These are phyloP conservation scores for Apostasia shenzhenica DNA, from an alignment of 106 monocot genomes.

Conservation along the genomic window DNA sequence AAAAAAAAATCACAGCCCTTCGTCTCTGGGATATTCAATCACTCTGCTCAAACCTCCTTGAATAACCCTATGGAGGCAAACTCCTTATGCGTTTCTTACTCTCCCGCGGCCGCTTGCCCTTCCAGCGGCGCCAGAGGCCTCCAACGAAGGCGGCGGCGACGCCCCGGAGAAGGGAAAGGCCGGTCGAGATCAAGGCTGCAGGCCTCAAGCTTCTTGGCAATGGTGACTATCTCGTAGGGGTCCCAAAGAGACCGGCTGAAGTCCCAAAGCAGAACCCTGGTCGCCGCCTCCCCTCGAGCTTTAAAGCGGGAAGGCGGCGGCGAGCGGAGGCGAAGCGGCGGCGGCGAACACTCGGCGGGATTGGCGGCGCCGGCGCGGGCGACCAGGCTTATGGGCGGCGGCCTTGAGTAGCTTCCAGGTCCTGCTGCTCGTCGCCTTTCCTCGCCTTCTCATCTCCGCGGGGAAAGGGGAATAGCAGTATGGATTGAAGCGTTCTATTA, in stretches of 20 bases:
- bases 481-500: too few species aligned
- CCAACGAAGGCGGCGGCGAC: background rate
- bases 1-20: too few species aligned
- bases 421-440: background rate
- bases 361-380: slow-evolving; percentile 37
- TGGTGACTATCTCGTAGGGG: slow-evolving; percentile 63
- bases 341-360: slow-evolving; percentile 29
- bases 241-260: slow-evolving; percentile 54
- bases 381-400: slow-evolving; percentile 63
- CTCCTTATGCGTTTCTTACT: slow-evolving; percentile 50
- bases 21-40: too few species aligned
- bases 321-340: background rate
- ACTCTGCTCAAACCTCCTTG: slow-evolving; percentile 6
- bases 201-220: slow-evolving; percentile 48
- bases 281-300: slow-evolving; percentile 17
- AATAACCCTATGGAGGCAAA: slow-evolving; percentile 18
- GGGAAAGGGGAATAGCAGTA: background rate
- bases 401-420: slow-evolving; percentile 56
- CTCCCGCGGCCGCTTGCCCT: slow-evolving; percentile 21
- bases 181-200: slow-evolving; percentile 19
- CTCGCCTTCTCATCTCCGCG: background rate
- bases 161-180: background rate
- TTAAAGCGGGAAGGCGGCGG: slow-evolving; percentile 31
- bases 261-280: slow-evolving; percentile 29
- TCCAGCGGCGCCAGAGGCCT: background rate